Conservation (phyloP, 805 yeast species). For the Maudiozyma bulderi region DNA sequence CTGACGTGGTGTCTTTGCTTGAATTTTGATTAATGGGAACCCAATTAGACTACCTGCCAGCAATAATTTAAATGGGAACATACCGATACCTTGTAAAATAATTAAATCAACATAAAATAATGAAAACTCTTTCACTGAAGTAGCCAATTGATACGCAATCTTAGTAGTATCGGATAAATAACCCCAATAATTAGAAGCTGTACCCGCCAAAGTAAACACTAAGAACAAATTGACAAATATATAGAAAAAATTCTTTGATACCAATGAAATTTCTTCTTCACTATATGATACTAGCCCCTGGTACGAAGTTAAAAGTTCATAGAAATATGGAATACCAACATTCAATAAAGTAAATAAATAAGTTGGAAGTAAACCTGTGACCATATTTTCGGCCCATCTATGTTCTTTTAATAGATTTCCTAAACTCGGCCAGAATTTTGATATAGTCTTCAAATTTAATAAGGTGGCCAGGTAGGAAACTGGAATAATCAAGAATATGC, state of each 20-base stretch:
- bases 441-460: conserved; percentile 67
- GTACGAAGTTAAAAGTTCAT: conserved; percentile 67
- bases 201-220: conserved; percentile 90
- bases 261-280: conserved; percentile 84
- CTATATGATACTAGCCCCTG: conserved; percentile 91
- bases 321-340: conserved; percentile 73
- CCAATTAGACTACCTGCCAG: conserved; percentile 68
- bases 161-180: conserved; percentile 80
- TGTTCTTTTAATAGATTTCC: conserved; percentile 57
- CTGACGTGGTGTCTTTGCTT: conserved; percentile 77
- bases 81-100: conserved; percentile 73
- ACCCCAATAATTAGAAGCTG: conserved; percentile 74
- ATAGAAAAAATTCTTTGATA: conserved; percentile 88
- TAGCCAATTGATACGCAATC: conserved; percentile 78
- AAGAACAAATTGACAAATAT: conserved; percentile 88
- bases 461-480: conserved; percentile 79
- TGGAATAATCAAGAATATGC: conserved; percentile 70
- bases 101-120: conserved; percentile 84
- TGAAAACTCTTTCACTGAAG: conserved; percentile 68
- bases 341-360: conserved; percentile 81
- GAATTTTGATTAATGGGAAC: conserved; percentile 56
- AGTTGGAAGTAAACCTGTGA: conserved; percentile 86
- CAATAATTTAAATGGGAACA: conserved; percentile 81
- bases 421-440: conserved; percentile 71
- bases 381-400: conserved; percentile 65